These are phyloP conservation scores for Amniculicola lignicola DNA, from an alignment of 495 filamentous ascomycete genomes.

Conservation along the genomic window DNA sequence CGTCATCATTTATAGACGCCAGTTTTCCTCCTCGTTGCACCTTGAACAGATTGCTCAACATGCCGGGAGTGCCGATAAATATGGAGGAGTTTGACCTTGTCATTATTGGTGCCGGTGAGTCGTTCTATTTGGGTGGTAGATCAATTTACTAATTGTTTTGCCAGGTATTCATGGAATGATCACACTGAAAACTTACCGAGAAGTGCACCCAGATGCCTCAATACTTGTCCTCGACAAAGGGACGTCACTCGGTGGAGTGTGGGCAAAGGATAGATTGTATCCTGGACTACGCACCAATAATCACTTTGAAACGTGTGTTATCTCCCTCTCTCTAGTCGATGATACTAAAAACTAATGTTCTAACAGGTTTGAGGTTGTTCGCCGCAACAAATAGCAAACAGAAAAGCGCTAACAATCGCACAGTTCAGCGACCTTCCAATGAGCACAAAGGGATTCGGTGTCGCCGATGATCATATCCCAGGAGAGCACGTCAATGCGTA, in stretches of 20 bases:
- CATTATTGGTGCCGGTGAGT: conserved; percentile 35
- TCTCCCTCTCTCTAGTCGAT: background rate
- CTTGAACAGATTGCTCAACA: too few species aligned
- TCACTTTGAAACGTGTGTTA: conserved; percentile 30
- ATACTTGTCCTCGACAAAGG: conserved; percentile 28
- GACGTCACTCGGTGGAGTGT: conserved; percentile 25
- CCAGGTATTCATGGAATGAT: conserved; percentile 26
- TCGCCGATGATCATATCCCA: conserved; percentile 21
- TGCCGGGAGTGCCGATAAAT: too few species aligned
- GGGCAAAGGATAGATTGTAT: conserved; percentile 34
- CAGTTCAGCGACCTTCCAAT: conserved; percentile 33
- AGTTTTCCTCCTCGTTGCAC: too few species aligned
- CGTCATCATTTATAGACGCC: too few species aligned
- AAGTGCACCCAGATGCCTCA: conserved; percentile 17
- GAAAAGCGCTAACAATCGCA: too few species aligned
- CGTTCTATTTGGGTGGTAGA: background rate
- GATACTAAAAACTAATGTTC: background rate
- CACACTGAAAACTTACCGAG: conserved; percentile 25
- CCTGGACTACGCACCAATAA: conserved; percentile 39
- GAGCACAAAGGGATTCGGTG: conserved; percentile 22
- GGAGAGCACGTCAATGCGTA: conserved; percentile 27
- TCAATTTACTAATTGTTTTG: background rate
- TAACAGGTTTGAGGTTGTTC: conserved; percentile 16
- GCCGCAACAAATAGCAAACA: background rate
- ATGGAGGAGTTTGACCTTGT: conserved; percentile 29